Percentiles rank a stretch among this genome's conserved stretches.
These are phyloP conservation scores for Coemansia sp. DNA, from an alignment of 192 early-diverging fungal species.

Conservation along the genomic window DNA sequence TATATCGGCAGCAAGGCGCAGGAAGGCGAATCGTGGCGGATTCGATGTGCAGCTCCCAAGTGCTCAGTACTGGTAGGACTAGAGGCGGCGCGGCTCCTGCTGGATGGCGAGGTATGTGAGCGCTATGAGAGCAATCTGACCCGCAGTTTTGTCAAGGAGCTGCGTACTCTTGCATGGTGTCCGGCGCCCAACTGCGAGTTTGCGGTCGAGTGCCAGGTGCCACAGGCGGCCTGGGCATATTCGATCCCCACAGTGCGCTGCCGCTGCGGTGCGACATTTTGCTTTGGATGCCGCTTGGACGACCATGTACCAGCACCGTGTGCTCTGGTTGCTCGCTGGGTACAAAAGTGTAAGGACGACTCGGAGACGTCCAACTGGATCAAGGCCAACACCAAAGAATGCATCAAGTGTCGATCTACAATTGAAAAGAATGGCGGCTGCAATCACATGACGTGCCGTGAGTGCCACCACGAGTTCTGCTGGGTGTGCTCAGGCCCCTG, in stretches of 20 bases:
- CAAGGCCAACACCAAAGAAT: conserved; percentile 92
- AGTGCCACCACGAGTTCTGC: conserved; percentile 98
- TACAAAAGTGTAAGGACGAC: conserved; percentile 96
- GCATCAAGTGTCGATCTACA: conserved; percentile 87
- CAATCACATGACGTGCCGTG: conserved; percentile 99
- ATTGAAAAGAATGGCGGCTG: conserved; percentile 99
- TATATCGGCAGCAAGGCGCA: conserved; percentile 82
- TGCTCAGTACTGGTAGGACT: conserved; percentile 86
- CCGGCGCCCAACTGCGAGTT: conserved; percentile 94
- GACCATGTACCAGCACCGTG: conserved; percentile 90
- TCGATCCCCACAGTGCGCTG: conserved; percentile 90
- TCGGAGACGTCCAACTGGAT: conserved; percentile 99
- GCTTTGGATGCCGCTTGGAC: conserved; percentile 86
- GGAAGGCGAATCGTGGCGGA: conserved; percentile 86
- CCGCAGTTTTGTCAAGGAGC: conserved; percentile 91
- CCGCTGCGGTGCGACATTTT: conserved; percentile 76
- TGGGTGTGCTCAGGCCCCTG: conserved; percentile 99
- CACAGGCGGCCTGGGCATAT: conserved; percentile 61
- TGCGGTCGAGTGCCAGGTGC: conserved; percentile 87
- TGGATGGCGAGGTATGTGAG: conserved; percentile 52
- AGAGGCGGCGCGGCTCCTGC: conserved; percentile 70
- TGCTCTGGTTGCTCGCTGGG: conserved; percentile 77
- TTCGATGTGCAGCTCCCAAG: conserved; percentile 75
- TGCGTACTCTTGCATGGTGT: conserved; percentile 83
- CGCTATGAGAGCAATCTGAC: conserved; percentile 70